Base-by-base conservation (phyloP, 1,139 yeast genomes). In the Geotrichum citri-aurantii region DNA sequence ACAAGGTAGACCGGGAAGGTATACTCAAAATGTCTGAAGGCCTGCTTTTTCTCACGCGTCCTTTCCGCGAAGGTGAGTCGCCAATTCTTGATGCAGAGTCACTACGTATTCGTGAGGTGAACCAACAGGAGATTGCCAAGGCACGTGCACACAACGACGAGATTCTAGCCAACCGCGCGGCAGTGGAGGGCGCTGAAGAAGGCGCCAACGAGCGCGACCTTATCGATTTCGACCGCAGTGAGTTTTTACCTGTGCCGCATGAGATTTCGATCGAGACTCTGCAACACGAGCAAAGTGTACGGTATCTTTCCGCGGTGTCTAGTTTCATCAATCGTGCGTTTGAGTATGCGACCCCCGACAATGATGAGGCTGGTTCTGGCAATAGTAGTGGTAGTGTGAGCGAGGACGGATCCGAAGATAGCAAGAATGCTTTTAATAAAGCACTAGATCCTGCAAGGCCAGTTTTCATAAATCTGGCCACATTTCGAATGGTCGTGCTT, bases 401-500 rank as follows among this genome's bases (percentile, higher is more conserved):
- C 21, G 46, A 37, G n/a, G n/a, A 31, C 5, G 46, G 3, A 29
- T 42, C 21, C 58, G 58, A 27, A 52, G 61, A 17, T 59, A 49
- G 2, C 61, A 60, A 29, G 60, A 17, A 37, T 73, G 82, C 70
- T 64, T 82, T 89, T 57, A 90, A 90, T 68, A 88, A 84, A 1
- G 96, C 96, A 0, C 75, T 90, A 51, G 88, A 91, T 69, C 96
- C 97, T 1, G 79, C 81, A 48, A 80, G 85, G 12, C 96, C 96
- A 0, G 84, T 87, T 21, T 83, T 77, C 59, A 80, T 93, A 59
- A 88, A 88, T 58, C 76, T 92, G 31, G 92, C 98, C 0, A 91
- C 97, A 0, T 93, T 93, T 75, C 79, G 99, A 65, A 93, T 93
- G 99, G 95, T 93, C 1, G 77, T 93, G 3, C 77, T 93, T 17